Base-by-base conservation (phyloP, 2,329 filamentous ascomycete species). In the Drechslera avenae region DNA sequence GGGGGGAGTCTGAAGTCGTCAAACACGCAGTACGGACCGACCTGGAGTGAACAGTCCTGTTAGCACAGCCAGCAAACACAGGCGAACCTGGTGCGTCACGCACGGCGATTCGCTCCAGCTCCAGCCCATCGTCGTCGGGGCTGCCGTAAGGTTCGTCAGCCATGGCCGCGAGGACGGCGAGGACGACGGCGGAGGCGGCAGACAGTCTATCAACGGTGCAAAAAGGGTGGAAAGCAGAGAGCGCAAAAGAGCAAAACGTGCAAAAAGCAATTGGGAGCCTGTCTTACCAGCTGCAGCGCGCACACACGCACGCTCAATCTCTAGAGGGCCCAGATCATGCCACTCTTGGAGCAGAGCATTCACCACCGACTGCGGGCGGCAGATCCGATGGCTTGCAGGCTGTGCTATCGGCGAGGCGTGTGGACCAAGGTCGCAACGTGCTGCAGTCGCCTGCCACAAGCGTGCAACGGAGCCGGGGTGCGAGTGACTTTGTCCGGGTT, bases 31-130 rank as follows among this genome's bases (percentile, higher is more conserved):
- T 73, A 74, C 5, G 72, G 72, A 39, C 72, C 72, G 56, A 72
- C 68, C 72, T 74, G 59, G 16, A 41, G 30, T 13, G 51, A 18
- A 21, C 44, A 31, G 33, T n/a, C 49, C 35, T 42, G 62, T 73
- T 64, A 73, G 71, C 66, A 58, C 17, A 40, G 44, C 36, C 36
- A 30, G 44, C 39, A 47, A 33, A 42, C 35, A 19, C 34, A 42
- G 33, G 23, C 44, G 39, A 19, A 26, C 30, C 45, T 50, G 45
- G 39, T 43, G 52, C 57, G 48, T 52, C 56, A 73, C 72, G 59
- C 71, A 74, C 72, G 62, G 71, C 72, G 52, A 74, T 66, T 56
- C 63, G 60, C 57, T 74, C 72, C 44, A 74, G 61, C 55, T 71
- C 69, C 34, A 73, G 64, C 52, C 54, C 64, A 54, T 73, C 68